Conservation (phyloP, 2,329 filamentous ascomycete species). For the Beauveria australis region DNA sequence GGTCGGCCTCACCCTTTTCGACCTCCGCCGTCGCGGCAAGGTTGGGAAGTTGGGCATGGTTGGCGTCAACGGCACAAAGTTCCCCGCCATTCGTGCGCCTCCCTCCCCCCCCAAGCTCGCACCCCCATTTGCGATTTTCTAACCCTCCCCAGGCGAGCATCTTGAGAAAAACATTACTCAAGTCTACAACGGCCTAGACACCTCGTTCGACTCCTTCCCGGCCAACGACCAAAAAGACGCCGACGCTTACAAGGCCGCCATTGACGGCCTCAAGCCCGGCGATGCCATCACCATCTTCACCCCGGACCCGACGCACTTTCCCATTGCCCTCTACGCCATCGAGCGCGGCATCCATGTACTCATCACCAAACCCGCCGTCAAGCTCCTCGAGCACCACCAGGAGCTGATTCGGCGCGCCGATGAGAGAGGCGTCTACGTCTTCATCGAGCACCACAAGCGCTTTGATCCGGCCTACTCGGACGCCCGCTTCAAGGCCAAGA, state of each 20-base stretch:
- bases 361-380: slow-evolving; percentile 89
- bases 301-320: slow-evolving; percentile 84
- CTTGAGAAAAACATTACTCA: slow-evolving; percentile 79
- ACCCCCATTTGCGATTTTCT: neutral
- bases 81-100: slow-evolving; percentile 74
- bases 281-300: slow-evolving; percentile 96
- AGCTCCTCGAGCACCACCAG: slow-evolving; percentile 72
- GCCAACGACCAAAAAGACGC: slow-evolving; percentile 65
- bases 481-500: slow-evolving; percentile 66
- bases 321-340: slow-evolving; percentile 87
- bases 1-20: slow-evolving; percentile 82
- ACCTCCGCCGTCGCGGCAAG: slow-evolving; percentile 80
- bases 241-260: slow-evolving; percentile 80
- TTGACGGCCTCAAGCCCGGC: slow-evolving; percentile 71
- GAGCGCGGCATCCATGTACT: slow-evolving; percentile 82
- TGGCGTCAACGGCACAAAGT: slow-evolving; percentile 81
- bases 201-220: slow-evolving; percentile 76
- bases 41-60: slow-evolving; percentile 83
- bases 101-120: neutral
- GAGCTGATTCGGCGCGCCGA: slow-evolving; percentile 63
- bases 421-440: slow-evolving; percentile 77
- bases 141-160: slow-evolving; percentile 56
- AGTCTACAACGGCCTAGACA: slow-evolving; percentile 83
- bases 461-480: slow-evolving; percentile 91
- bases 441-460: slow-evolving; percentile 94